phyloP scores from a whole-genome alignment of 2,329 filamentous ascomycete genomes.

The Aspergillus hortae region DNA sequence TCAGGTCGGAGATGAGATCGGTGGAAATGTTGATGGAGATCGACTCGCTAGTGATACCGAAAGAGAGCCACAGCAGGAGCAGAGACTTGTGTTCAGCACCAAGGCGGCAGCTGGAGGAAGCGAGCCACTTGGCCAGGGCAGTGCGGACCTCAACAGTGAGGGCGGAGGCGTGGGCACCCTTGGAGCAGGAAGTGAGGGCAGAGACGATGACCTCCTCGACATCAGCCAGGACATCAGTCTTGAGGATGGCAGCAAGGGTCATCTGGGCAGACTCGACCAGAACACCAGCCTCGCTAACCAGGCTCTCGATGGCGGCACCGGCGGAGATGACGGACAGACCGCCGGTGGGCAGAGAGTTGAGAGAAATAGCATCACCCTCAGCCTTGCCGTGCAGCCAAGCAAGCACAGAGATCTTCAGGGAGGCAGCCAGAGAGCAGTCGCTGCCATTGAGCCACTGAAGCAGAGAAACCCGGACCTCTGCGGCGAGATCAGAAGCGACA shows the following conservation, averaged over 20 bases:
- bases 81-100: conserved; percentile 36
- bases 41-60: conserved; percentile 23
- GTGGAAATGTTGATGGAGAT: conserved; percentile 24
- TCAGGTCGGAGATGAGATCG: conserved; percentile 26
- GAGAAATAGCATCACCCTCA: conserved; percentile 24
- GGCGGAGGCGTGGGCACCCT: conserved; percentile 25
- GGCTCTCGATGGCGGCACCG: conserved; percentile 28
- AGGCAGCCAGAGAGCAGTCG: conserved; percentile 24
- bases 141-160: conserved; percentile 28
- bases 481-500: conserved; percentile 25
- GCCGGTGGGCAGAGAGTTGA: conserved; percentile 24
- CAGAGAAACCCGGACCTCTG: conserved; percentile 31
- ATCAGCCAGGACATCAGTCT: conserved; percentile 21
- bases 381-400: conserved; percentile 31
- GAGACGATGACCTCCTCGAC: conserved; percentile 27
- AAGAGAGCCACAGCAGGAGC: conserved; percentile 34
- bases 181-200: conserved; percentile 26
- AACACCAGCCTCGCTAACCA: conserved; percentile 27
- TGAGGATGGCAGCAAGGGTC: conserved; percentile 32
- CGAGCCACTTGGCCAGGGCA: conserved; percentile 31
- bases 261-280: conserved; percentile 27
- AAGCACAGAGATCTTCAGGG: conserved; percentile 28
- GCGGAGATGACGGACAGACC: conserved; percentile 31
- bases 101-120: conserved; percentile 28
- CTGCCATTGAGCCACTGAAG: conserved; percentile 26